These are phyloP conservation scores for Colletotrichum sp. DNA, from an alignment of 2,329 filamentous ascomycete species.

Conservation along the genomic window DNA sequence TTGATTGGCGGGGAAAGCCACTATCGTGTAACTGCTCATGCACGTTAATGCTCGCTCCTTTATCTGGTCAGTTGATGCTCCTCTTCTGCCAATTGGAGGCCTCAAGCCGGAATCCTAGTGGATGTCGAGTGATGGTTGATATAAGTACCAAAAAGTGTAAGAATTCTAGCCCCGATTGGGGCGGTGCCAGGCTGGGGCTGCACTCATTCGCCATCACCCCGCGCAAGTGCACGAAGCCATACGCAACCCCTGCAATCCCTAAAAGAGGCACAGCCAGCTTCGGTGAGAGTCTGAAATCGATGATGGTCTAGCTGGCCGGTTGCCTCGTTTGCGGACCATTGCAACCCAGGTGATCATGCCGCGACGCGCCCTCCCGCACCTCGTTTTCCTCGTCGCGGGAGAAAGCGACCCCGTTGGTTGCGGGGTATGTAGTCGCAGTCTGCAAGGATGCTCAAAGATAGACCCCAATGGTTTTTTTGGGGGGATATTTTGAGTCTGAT, in stretches of 20 bases:
- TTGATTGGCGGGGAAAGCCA: background rate
- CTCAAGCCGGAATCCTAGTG: background rate
- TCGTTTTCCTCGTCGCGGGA: background rate
- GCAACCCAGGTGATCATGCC: background rate
- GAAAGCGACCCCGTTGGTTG: background rate
- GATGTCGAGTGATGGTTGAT: background rate
- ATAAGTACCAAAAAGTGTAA: background rate
- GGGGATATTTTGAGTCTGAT: background rate
- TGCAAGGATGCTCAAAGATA: background rate
- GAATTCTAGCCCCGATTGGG: background rate
- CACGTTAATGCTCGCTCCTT: constrained; percentile 64
- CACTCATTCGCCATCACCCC: background rate
- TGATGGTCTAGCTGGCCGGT: background rate
- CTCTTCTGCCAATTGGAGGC: background rate
- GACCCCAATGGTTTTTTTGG: background rate
- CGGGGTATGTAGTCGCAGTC: background rate
- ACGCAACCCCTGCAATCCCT: background rate
- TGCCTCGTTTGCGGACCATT: constrained; percentile 9
- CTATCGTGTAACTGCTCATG: constrained; percentile 59
- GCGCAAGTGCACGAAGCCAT: background rate
- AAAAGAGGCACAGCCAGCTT: constrained; percentile 5
- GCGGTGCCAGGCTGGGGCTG: background rate
- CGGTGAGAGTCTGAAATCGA: background rate
- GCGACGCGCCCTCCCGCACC: constrained; percentile 2
- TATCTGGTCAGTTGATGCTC: background rate